phyloP scores from a whole-genome alignment of 2,329 filamentous ascomycete species.

The Clarireedia hainanense region DNA sequence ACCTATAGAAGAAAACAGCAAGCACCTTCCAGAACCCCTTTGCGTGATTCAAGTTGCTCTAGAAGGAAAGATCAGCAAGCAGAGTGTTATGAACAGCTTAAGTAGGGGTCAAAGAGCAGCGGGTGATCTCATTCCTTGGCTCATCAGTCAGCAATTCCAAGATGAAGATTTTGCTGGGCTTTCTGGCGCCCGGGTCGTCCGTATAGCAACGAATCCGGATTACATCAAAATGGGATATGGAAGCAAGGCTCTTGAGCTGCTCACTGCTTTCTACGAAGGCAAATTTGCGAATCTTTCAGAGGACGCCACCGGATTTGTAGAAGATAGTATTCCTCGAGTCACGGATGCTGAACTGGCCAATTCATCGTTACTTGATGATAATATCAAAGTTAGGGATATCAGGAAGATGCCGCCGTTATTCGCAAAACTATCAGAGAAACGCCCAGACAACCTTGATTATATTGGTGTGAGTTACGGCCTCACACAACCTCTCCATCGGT shows the following conservation, averaged over 20 bases:
- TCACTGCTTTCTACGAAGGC: slow-evolving; percentile 89
- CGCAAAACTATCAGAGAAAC: slow-evolving; percentile 75
- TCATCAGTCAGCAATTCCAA: slow-evolving; percentile 96
- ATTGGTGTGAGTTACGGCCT: slow-evolving; percentile 92
- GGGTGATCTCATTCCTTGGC: slow-evolving; percentile 94
- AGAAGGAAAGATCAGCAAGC: slow-evolving; percentile 88
- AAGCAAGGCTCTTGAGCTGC: slow-evolving; percentile 75
- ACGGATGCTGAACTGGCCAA: slow-evolving; percentile 76
- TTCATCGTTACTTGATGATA: slow-evolving; percentile 71
- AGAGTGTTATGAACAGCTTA: slow-evolving; percentile 84
- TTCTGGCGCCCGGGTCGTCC: slow-evolving; percentile 84
- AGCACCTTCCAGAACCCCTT: slow-evolving; percentile 80
- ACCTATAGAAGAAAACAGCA: slow-evolving; percentile 68
- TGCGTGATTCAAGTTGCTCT: slow-evolving; percentile 92
- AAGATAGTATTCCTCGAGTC: slow-evolving; percentile 63
- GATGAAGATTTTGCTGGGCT: slow-evolving; percentile 93
- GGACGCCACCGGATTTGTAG: slow-evolving; percentile 42
- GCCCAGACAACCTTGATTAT: slow-evolving; percentile 77
- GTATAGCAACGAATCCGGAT: slow-evolving; percentile 94
- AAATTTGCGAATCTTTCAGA: slow-evolving; percentile 84
- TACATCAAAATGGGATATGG: slow-evolving; percentile 92
- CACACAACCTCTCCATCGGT: slow-evolving; percentile 80
- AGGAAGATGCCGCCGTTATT: slow-evolving; percentile 90
- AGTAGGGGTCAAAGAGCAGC: slow-evolving; percentile 82
- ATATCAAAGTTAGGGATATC: slow-evolving; percentile 85